Percentiles rank a stretch among this genome's conserved stretches.
Evolutionary conservation across 805 yeast species (phyloP).

Genomic region (Kodamaea hsintzibuensis): DNA sequence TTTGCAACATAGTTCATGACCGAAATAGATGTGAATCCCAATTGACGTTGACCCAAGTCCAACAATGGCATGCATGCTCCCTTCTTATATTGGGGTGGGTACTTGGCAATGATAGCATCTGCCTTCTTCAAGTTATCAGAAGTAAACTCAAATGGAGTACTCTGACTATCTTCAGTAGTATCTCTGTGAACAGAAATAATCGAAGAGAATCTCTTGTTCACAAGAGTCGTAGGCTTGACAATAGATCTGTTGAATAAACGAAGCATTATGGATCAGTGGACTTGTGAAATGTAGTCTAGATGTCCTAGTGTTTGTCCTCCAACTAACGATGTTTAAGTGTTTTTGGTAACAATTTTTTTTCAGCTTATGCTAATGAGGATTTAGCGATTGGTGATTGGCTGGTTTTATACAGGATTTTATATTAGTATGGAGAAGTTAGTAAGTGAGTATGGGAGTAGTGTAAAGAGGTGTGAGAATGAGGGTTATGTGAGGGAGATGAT

Average conservation of each 20-base stretch:
- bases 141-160: slow-evolving; percentile 71
- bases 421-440: neutral
- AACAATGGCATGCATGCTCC: slow-evolving; percentile 86
- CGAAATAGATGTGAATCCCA: slow-evolving; percentile 80
- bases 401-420: slow-evolving; percentile 8
- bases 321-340: neutral
- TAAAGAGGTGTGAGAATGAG: neutral
- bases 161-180: slow-evolving; percentile 63
- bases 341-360: slow-evolving; percentile 7
- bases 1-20: slow-evolving; percentile 91
- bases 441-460: neutral
- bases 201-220: slow-evolving; percentile 35
- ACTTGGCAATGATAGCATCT: slow-evolving; percentile 70
- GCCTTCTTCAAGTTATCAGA: slow-evolving; percentile 67
- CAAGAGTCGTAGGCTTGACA: slow-evolving; percentile 15
- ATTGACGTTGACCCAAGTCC: slow-evolving; percentile 85
- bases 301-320: neutral
- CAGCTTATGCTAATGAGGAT: slow-evolving; percentile 9
- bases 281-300: neutral
- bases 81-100: slow-evolving; percentile 84
- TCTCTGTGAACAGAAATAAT: slow-evolving; percentile 70
- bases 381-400: slow-evolving; percentile 11
- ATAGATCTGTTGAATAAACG: slow-evolving; percentile 17
- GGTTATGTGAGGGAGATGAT: no score
- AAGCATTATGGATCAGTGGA: slow-evolving; percentile 17